phyloP scores from a whole-genome alignment of 1,139 yeast species.

The Yamadazyma sp. region DNA sequence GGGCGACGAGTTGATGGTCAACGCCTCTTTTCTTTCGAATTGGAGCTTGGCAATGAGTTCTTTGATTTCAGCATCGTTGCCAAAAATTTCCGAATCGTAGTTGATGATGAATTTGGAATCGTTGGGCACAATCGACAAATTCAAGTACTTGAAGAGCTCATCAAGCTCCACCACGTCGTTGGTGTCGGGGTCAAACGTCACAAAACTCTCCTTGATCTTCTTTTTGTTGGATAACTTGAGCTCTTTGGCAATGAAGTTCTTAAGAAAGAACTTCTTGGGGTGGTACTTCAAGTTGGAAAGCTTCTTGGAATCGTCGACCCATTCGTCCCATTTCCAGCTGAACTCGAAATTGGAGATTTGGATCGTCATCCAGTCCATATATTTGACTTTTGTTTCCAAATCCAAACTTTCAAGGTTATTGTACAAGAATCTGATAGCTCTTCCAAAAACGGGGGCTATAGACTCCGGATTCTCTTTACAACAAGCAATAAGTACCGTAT shows the following conservation, averaged over 20 bases:
- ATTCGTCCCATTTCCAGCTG: conserved; percentile 98
- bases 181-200: conserved; percentile 39
- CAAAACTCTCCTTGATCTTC: conserved; percentile 73
- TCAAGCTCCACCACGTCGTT: conserved; percentile 31
- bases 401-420: conserved; percentile 67
- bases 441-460: conserved; percentile 92
- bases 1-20: conserved; percentile 30
- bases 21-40: conserved; percentile 31
- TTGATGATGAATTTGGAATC: conserved; percentile 29
- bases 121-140: conserved; percentile 37
- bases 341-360: conserved; percentile 93
- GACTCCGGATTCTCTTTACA: conserved; percentile 87
- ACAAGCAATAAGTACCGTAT: conserved; percentile 83
- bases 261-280: conserved; percentile 74
- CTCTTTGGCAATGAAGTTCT: conserved; percentile 80
- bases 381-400: conserved; percentile 70
- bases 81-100: conserved; percentile 41
- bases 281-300: conserved; percentile 45
- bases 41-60: conserved; percentile 29
- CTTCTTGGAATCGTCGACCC: conserved; percentile 62
- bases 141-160: conserved; percentile 67
- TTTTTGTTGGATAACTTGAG: conserved; percentile 70
- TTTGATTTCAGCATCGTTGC: conserved; percentile 26
- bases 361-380: conserved; percentile 89
- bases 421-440: conserved; percentile 86